Conservation (phyloP, 2,329 filamentous ascomycete species). For the Alternaria hordeiaustralica region DNA sequence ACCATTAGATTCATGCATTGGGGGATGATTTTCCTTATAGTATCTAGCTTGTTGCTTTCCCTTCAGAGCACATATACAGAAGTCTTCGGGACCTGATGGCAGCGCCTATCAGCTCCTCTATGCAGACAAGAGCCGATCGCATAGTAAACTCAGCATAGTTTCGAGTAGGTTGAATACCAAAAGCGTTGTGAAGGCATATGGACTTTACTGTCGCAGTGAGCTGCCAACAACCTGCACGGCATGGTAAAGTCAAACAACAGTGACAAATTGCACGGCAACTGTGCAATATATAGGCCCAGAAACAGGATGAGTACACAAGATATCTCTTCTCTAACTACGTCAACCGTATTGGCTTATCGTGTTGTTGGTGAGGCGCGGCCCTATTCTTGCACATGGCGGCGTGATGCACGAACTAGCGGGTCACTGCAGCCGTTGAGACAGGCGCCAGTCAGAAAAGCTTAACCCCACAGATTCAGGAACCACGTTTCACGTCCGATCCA, state of each 20-base stretch:
- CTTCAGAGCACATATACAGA: background rate
- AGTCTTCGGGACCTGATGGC: background rate
- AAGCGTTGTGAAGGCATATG: background rate
- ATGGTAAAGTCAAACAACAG: background rate
- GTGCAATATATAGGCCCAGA: background rate
- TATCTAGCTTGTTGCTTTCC: background rate
- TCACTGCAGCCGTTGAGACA: constrained; percentile 16
- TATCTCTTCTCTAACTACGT: background rate
- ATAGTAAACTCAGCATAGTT: background rate
- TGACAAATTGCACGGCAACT: background rate
- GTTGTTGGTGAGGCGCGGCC: constrained; percentile 3
- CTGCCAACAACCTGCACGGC: background rate
- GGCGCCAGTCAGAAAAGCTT: constrained; percentile 22
- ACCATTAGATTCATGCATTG: background rate
- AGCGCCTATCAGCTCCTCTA: background rate
- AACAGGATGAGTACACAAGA: background rate
- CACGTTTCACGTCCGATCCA: background rate
- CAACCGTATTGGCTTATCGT: background rate
- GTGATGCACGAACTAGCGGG: constrained; percentile 30
- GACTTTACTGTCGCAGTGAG: background rate
- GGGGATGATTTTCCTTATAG: background rate
- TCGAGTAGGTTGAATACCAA: background rate
- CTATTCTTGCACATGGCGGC: constrained; percentile 15
- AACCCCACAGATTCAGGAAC: constrained; percentile 9
- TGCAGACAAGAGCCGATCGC: background rate